Percentiles rank a stretch among this genome's conserved stretches.
These are phyloP conservation scores for Porpolomopsis calyptriformis DNA, from an alignment of 768 basidiomycete genomes.

Conservation along the genomic window DNA sequence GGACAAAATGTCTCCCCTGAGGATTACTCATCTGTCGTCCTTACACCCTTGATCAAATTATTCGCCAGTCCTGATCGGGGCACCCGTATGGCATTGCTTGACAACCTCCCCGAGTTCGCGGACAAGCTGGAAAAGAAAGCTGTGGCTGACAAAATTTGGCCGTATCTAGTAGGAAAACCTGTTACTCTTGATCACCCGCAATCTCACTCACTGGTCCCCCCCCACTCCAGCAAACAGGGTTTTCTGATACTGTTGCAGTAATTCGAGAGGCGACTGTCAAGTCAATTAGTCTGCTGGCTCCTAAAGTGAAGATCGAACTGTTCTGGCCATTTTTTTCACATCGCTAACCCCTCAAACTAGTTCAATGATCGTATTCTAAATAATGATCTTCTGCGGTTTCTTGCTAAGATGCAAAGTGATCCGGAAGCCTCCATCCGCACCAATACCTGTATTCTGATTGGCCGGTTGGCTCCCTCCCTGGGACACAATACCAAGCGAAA, in stretches of 20 bases:
- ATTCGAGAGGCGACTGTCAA: conserved; percentile 93
- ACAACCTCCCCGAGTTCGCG: conserved; percentile 71
- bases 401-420: conserved; percentile 90
- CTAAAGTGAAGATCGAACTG: conserved; percentile 46
- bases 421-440: conserved; percentile 92
- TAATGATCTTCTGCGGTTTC: conserved; percentile 86
- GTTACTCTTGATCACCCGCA: background rate
- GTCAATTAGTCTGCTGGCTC: conserved; percentile 71
- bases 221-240: conserved; percentile 77
- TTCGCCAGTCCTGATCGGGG: conserved; percentile 88
- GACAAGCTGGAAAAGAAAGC: conserved; percentile 81
- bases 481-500: conserved; percentile 88
- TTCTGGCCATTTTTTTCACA: background rate
- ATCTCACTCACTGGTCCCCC: conserved; percentile 3
- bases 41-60: conserved; percentile 73
- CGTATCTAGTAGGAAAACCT: conserved; percentile 59
- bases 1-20: conserved; percentile 59
- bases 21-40: conserved; percentile 58
- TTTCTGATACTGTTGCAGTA: conserved; percentile 86
- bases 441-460: conserved; percentile 93
- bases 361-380: conserved; percentile 87
- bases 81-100: conserved; percentile 86
- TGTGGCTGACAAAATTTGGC: conserved; percentile 85
- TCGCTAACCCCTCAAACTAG: conserved; percentile 27
- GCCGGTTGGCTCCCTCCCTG: conserved; percentile 75